Evolutionary conservation across 169 alveolate genomes (phyloP), one percentile per base, ranked within the genome.

Genomic region (Theileria parva): DNA sequence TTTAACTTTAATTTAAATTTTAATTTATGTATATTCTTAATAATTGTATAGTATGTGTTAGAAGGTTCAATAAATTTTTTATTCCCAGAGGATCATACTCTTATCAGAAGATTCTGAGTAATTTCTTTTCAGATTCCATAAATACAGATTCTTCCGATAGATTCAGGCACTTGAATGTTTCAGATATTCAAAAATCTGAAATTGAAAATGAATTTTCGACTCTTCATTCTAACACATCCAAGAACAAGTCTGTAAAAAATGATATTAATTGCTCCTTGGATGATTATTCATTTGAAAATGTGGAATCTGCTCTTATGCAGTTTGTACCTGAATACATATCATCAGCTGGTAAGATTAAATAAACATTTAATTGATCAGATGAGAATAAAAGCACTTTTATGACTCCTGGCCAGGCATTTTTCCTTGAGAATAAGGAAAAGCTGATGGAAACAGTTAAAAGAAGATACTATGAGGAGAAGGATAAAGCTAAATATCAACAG

Each of bases 351-450:
- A 74, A 11, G 72, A 13, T 28, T 32, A 25, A 11, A 37, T 37
- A 37, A 37, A 37, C 4, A n/a, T 7, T 55, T 7, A 61, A 13
- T 9, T 23, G 3, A 11, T 61, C 19, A 72, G 74, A 72, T 44
- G 79, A 19, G 19, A 4, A 21, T 23, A 25, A 78, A 27, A 67
- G 53, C 30, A 79, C 65, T 0, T 64, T 55, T 28, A 60, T 91
- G 66, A 87, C 94, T 15, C 94, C 94, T 0, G 94, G 92, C 60
- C 93, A 87, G 50, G 23, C 79, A 7, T 91, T 91, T 70, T 91
- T 80, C 66, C 88, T 81, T 80, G 92, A 91, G 60, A 91, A 91
- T 57, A 86, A 83, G 30, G 94, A 91, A 59, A 87, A 84, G 51
- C 65, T 91, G 32, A 55, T 91, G 21, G 74, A 77, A 6, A 88